These are phyloP conservation scores for Penicillium goetzii DNA, from an alignment of 495 filamentous ascomycete genomes.

Conservation along the genomic window DNA sequence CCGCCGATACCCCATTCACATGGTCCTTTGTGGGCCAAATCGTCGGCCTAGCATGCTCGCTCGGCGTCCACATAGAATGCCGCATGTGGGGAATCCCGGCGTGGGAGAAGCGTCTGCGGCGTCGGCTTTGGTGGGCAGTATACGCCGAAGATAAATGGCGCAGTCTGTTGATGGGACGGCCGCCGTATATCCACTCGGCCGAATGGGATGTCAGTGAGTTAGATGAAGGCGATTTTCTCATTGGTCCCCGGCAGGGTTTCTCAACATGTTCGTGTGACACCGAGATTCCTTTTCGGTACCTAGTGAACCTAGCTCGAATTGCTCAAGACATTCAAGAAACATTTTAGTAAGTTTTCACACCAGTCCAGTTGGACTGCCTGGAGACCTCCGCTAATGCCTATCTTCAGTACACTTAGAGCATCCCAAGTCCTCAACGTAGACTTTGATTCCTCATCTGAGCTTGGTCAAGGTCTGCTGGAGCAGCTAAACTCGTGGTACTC, in stretches of 20 bases:
- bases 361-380: neutral
- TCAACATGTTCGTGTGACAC: slow-evolving; percentile 29
- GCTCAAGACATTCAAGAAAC: slow-evolving; percentile 39
- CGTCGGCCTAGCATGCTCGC: slow-evolving; percentile 40
- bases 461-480: slow-evolving; percentile 32
- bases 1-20: slow-evolving; percentile 38
- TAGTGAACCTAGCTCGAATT: slow-evolving; percentile 35
- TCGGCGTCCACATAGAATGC: slow-evolving; percentile 79
- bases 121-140: slow-evolving; percentile 86
- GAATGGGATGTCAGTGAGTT: slow-evolving; percentile 83
- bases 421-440: slow-evolving; percentile 38
- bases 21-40: slow-evolving; percentile 45
- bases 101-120: slow-evolving; percentile 85
- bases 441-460: slow-evolving; percentile 32
- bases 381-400: neutral
- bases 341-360: slow-evolving; percentile 34
- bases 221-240: slow-evolving; percentile 65
- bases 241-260: slow-evolving; percentile 29
- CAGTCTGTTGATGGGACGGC: slow-evolving; percentile 76
- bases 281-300: slow-evolving; percentile 33
- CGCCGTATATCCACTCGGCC: slow-evolving; percentile 74
- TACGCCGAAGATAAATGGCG: slow-evolving; percentile 97
- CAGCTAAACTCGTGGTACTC: slow-evolving; percentile 40
- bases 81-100: slow-evolving; percentile 58
- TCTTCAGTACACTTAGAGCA: slow-evolving; percentile 35